phyloP scores from a whole-genome alignment of 176 grass and related monocot species.

The Ananas comosus region DNA sequence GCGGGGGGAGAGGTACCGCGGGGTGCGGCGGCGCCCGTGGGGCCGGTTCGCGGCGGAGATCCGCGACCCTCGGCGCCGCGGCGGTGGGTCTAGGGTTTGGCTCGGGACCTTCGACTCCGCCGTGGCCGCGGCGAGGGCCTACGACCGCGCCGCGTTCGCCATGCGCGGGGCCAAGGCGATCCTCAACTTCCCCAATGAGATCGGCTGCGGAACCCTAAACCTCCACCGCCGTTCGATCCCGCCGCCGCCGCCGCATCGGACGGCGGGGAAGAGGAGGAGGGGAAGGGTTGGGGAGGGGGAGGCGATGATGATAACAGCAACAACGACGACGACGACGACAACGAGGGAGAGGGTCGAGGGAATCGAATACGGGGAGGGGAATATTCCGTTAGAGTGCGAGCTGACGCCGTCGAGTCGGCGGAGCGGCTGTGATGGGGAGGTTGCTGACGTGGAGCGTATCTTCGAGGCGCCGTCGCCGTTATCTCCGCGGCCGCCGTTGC shows the following conservation, averaged over 20 bases:
- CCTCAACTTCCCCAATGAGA: conserved; percentile 80
- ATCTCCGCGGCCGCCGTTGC: background rate
- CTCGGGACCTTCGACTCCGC: conserved; percentile 68
- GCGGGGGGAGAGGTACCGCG: conserved; percentile 18
- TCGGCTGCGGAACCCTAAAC: conserved; percentile 29
- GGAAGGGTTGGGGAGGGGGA: background rate
- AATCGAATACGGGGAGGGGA: background rate
- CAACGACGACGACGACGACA: background rate
- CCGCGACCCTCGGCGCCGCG: conserved; percentile 58
- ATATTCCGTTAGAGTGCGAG: background rate
- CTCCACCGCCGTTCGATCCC: background rate
- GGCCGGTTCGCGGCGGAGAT: conserved; percentile 91
- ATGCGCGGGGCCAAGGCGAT: conserved; percentile 72
- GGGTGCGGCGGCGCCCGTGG: conserved; percentile 27
- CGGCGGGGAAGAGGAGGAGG: background rate
- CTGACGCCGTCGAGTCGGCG: too few relatives aligned
- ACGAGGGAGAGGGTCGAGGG: conserved; percentile 16
- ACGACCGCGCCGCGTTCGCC: conserved; percentile 60
- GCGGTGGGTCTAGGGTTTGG: conserved; percentile 61
- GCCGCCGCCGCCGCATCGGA: background rate
- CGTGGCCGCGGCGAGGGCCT: conserved; percentile 54
- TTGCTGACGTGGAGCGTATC: background rate
- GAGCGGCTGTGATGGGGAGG: conserved; percentile 11
- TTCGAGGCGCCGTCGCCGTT: conserved; percentile 1
- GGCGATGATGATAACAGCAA: background rate